phyloP scores from a whole-genome alignment of 148 eudicot species.

The Rhododendron henanense region DNA sequence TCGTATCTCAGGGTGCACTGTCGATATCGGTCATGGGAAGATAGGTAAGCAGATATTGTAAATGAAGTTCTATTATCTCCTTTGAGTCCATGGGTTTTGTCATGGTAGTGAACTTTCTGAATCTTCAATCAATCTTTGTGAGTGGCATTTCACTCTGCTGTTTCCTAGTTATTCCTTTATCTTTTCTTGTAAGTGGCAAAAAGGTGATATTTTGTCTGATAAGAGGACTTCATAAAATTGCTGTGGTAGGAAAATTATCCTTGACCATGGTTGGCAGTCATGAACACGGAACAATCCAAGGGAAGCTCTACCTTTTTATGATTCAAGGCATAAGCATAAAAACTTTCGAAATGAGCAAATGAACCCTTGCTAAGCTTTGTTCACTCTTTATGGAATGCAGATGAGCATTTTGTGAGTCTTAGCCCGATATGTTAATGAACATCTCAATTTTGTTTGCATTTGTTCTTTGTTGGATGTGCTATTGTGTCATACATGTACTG shows the following conservation, averaged over 20 bases:
- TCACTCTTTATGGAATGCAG: background rate
- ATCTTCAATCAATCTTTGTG: background rate
- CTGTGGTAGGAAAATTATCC: background rate
- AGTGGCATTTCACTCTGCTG: background rate
- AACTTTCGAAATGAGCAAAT: background rate
- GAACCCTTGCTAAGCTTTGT: background rate
- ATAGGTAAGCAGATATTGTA: slow-evolving; percentile 46
- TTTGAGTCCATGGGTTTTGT: slow-evolving; percentile 1
- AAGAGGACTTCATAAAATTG: background rate
- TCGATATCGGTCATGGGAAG: slow-evolving; percentile 98
- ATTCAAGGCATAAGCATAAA: background rate
- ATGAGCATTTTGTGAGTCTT: background rate
- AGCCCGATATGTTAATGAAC: background rate
- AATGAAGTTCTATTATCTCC: background rate
- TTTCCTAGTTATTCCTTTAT: background rate
- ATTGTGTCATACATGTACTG: background rate
- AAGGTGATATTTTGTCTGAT: background rate
- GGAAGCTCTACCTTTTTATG: background rate
- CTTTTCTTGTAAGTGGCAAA: background rate
- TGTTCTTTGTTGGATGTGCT: background rate
- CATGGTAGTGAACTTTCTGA: background rate
- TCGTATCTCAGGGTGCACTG: slow-evolving; percentile 95
- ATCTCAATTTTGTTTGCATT: background rate
- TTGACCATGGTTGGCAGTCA: background rate
- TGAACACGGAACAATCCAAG: background rate